phyloP scores from a whole-genome alignment of 1,139 yeast genomes.

The Blastobotrys proliferans region DNA sequence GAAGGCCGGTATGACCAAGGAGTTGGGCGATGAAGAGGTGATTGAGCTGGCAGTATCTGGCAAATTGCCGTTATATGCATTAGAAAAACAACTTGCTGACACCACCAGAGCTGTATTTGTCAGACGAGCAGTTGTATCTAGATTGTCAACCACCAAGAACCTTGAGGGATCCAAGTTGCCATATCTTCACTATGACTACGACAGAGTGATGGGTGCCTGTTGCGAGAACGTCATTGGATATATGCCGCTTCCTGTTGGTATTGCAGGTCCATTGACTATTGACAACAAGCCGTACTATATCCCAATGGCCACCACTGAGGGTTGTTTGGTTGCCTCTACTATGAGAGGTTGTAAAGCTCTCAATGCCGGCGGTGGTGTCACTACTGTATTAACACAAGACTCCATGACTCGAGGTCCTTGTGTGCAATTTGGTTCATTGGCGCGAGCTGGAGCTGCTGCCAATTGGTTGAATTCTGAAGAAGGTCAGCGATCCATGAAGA shows the following conservation, averaged over 20 bases:
- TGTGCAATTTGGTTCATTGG: conserved; percentile 76
- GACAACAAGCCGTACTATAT: conserved; percentile 84
- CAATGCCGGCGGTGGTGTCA: conserved; percentile 94
- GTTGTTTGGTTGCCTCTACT: conserved; percentile 95
- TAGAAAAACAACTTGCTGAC: conserved; percentile 85
- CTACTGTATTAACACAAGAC: conserved; percentile 87
- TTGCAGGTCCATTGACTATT: conserved; percentile 92
- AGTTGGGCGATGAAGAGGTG: conserved; percentile 69
- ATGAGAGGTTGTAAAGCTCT: conserved; percentile 99
- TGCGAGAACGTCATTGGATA: conserved; percentile 97
- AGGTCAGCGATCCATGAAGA: conserved; percentile 76
- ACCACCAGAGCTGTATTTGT: conserved; percentile 88
- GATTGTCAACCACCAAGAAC: conserved; percentile 76
- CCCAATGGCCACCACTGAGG: conserved; percentile 99
- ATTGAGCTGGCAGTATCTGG: conserved; percentile 67
- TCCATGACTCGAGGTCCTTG: conserved; percentile 99
- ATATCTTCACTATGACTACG: conserved; percentile 79
- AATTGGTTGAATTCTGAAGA: conserved; percentile 94
- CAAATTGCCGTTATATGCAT: conserved; percentile 84
- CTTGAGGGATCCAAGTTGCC: conserved; percentile 73
- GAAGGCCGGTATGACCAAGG: conserved; percentile 68
- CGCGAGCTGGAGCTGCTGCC: conserved; percentile 92
- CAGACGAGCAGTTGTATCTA: conserved; percentile 87
- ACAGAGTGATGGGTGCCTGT: conserved; percentile 96
- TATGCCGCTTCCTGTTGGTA: conserved; percentile 94